Conservation (phyloP, 441 rosid species). For the Raphanus hybrid region DNA sequence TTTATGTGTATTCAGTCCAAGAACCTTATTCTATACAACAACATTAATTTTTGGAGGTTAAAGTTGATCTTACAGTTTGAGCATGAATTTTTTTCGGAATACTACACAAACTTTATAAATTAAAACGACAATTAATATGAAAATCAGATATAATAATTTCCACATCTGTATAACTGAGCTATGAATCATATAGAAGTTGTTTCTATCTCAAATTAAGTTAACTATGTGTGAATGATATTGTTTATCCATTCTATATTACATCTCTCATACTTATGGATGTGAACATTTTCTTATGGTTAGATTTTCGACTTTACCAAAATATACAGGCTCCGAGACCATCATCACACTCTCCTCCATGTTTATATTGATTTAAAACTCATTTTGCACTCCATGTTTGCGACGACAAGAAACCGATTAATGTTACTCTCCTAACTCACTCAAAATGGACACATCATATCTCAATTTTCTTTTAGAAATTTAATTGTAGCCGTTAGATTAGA, state of each 20-base stretch:
- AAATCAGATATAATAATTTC: no score
- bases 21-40: no score
- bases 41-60: no score
- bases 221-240: neutral
- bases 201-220: neutral
- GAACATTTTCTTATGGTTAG: neutral
- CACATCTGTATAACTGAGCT: neutral
- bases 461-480: neutral
- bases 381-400: slow-evolving; percentile 6
- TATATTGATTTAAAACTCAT: neutral
- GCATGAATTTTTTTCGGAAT: no score
- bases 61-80: no score
- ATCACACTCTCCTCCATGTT: neutral
- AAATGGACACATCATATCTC: slow-evolving; percentile 18
- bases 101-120: no score
- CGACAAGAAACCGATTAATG: slow-evolving; percentile 33
- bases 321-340: slow-evolving; percentile 2
- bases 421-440: slow-evolving; percentile 1
- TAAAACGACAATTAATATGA: no score
- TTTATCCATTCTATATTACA: neutral
- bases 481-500: slow-evolving; percentile 19
- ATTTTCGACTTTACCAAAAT: neutral
- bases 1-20: no score
- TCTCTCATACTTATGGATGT: neutral
- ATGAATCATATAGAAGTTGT: neutral